Conservation (phyloP, 202 grass and related monocot species). For the Hordeum pubiflorum region DNA sequence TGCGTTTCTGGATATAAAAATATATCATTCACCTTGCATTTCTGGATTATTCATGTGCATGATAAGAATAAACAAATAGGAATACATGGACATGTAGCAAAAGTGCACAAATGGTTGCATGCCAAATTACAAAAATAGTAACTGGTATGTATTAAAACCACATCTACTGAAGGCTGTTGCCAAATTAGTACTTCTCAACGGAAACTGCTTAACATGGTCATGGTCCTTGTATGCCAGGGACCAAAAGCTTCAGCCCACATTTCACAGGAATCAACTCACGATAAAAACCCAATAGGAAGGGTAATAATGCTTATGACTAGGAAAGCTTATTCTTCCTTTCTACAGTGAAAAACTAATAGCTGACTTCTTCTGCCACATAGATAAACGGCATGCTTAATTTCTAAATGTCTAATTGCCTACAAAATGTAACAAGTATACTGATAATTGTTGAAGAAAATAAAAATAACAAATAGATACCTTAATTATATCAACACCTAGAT, state of each 20-base stretch:
- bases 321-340: neutral
- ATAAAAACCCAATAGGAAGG: neutral
- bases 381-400: neutral
- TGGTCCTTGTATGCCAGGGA: neutral
- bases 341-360: neutral
- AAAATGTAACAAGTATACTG: neutral
- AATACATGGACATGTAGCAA: neutral
- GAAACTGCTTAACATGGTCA: neutral
- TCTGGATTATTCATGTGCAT: too few species aligned
- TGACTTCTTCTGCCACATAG: constrained; percentile 1
- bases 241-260: neutral
- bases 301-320: neutral
- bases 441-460: neutral
- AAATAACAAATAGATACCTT: constrained; percentile 46
- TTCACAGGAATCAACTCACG: neutral
- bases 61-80: neutral
- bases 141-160: neutral
- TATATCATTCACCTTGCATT: neutral
- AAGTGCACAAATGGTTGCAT: neutral
- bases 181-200: neutral
- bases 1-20: constrained; percentile 1
- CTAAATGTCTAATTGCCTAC: neutral
- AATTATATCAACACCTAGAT: constrained; percentile 42
- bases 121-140: constrained; percentile 9
- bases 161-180: neutral